A percentile compares a stretch with the other conserved stretches of the same genome.
Conservation (phyloP, 768 basidiomycete species). For the Amanita subjunquillea region DNA sequence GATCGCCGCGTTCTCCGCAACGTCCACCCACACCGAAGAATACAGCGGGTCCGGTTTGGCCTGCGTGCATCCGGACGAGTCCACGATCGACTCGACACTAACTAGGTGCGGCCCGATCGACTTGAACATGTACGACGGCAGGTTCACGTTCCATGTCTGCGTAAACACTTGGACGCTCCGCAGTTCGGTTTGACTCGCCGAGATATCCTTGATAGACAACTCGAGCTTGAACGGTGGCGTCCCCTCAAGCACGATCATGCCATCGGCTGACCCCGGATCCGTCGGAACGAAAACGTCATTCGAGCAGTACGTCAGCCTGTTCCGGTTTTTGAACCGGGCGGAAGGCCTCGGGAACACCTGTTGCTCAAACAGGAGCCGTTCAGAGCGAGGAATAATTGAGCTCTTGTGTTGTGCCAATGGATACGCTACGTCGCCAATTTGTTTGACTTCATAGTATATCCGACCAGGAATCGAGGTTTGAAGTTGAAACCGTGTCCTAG, state of each 20-base stretch:
- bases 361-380: slow-evolving; percentile 75
- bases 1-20: slow-evolving; percentile 94
- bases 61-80: slow-evolving; percentile 77
- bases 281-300: slow-evolving; percentile 53
- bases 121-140: slow-evolving; percentile 61
- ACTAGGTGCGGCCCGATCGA: slow-evolving; percentile 78
- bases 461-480: slow-evolving; percentile 69
- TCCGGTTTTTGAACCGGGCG: slow-evolving; percentile 62
- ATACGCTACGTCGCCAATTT: slow-evolving; percentile 80
- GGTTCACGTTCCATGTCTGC: slow-evolving; percentile 59
- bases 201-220: slow-evolving; percentile 68
- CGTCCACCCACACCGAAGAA: slow-evolving; percentile 74
- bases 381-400: slow-evolving; percentile 53
- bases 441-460: slow-evolving; percentile 85
- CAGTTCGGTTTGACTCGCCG: slow-evolving; percentile 52
- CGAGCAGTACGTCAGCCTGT: slow-evolving; percentile 65
- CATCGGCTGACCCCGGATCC: slow-evolving; percentile 44
- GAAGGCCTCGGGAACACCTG: slow-evolving; percentile 74
- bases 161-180: slow-evolving; percentile 40
- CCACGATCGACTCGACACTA: slow-evolving; percentile 65
- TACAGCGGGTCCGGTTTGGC: slow-evolving; percentile 49
- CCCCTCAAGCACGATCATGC: slow-evolving; percentile 64
- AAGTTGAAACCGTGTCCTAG: slow-evolving; percentile 69
- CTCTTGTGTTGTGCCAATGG: slow-evolving; percentile 61
- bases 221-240: slow-evolving; percentile 77